Base-by-base conservation (phyloP, 192 early-diverging fungal species). In the Podila epigama region DNA sequence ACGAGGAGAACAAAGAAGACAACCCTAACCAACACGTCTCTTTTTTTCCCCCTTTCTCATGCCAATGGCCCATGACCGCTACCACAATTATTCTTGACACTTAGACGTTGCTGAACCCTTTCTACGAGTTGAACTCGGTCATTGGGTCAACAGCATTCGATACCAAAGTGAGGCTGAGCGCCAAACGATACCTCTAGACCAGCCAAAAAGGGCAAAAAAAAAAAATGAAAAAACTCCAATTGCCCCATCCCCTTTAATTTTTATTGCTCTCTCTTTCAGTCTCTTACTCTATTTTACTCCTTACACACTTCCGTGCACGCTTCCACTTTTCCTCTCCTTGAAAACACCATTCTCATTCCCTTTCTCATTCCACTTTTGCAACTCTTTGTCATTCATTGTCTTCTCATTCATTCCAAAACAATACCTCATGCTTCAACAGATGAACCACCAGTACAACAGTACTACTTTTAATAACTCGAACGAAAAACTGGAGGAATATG, bases 101-200 rank as follows among this genome's bases (percentile, higher is more conserved):
- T 51, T 84, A 96, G 88, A 85, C 88, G 1, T 60, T 97, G 41
- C 69, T 96, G 79, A 98, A 97, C 81, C 96, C 97, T 16, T 97
- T 98, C 59, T 96, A 90, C 66, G 91, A 95, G 52, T 81, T 90
- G 20, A 95, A 94, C 79, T 60, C 87, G n/a, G 81, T 92, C 7
- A 96, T 98, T 28, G 89, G 85, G 31, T 92, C 90, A 10, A 66
- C 88, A 34, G 73, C 85, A 9, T 97, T 98, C 80, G 96, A 96
- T 77, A 70, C 75, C 18, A 92, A 92, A 82, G 90, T 98, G 28
- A 83, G 87, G 39, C 79, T 83, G 22, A 73, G 93, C 63, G 91
- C 91, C 25, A 88, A 90, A 75, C 90, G 91, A 70, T 90, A 90
- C 66, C 82, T 98, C 60, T 92, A 86, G 37, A 58, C 16, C 15